Evolutionary conservation across 2,329 filamentous ascomycete species (phyloP), one percentile per base, ranked within the genome.

Genomic region (Pestalotiopsis sp.): DNA sequence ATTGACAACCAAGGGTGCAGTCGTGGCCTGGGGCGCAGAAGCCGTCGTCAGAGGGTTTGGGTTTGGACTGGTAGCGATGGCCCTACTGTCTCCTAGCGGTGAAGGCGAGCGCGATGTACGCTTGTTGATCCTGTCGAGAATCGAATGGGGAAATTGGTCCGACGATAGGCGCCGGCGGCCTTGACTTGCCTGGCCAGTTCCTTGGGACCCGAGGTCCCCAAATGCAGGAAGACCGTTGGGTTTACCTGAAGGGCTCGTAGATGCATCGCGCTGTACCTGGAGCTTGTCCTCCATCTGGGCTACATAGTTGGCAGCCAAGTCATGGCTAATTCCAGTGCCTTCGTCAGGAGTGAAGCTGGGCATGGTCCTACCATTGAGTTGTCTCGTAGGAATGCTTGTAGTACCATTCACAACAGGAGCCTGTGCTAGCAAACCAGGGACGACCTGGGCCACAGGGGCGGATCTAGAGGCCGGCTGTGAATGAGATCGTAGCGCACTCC

Each of bases 391-490:
- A 66, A 80, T 77, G 41, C 75, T 76, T 0, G 80, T 71, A 2
- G 80, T 73, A 13, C 80, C 81, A 62, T 80, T 80, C 25, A 82
- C 73, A 56, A 81, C 71, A 72, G 81, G 80, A 66, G 73, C 74
- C 68, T 75, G 67, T 68, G 75, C 72, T 11, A 72, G 76, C 68
- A 79, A 77, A 41, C 69, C 74, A 66, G 74, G 79, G 71, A 68
- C 68, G 69, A 68, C 75, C 69, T 73, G 82, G 39, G 73, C 78
- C 70, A 61, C 78, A 73, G 71, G 70, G 72, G 81, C 77, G 2
- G 81, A 75, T 39, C 87, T 82, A 41, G 87, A 85, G 2, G 89
- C 88, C 27, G 89, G 89, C 75, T 91, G 89, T n/a, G 89, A 91
- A 75, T 91, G 89, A 31, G 89, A 91, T 71, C 89, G 84, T 70